These are phyloP conservation scores for Pestalotiopsis sp. DNA, from an alignment of 2,329 filamentous ascomycete genomes.

Conservation along the genomic window DNA sequence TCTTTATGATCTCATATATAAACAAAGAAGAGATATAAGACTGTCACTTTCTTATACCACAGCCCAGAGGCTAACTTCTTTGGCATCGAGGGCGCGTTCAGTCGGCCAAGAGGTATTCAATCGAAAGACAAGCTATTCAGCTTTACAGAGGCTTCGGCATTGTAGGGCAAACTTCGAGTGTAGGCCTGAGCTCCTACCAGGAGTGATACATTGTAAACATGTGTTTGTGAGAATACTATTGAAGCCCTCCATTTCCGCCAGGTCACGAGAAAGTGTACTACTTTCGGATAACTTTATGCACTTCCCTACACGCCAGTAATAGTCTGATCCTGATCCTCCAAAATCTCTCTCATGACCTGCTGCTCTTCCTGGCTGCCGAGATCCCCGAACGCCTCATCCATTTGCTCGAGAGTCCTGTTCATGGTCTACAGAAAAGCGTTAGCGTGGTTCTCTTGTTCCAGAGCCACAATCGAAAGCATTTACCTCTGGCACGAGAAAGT, in stretches of 20 bases:
- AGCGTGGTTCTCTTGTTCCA: neutral
- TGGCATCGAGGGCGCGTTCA: neutral
- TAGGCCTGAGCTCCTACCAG: neutral
- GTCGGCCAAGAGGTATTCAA: neutral
- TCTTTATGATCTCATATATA: neutral
- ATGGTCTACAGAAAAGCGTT: constrained; percentile 34
- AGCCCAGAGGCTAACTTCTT: neutral
- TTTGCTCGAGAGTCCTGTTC: constrained; percentile 47
- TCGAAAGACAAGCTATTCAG: neutral
- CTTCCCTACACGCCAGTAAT: neutral
- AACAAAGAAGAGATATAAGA: neutral
- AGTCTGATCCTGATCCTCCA: neutral
- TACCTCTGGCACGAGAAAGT: constrained; percentile 48
- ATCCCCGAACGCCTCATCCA: constrained; percentile 40
- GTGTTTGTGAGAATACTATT: neutral
- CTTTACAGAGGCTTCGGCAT: neutral
- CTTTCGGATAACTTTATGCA: neutral
- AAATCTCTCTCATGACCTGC: constrained; percentile 1
- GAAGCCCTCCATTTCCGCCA: neutral
- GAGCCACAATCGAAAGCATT: neutral
- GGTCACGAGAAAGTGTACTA: neutral
- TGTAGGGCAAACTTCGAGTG: neutral
- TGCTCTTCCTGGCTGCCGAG: constrained; percentile 13
- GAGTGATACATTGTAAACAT: neutral
- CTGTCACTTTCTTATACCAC: neutral